Conservation (phyloP, 495 filamentous ascomycete species). For the Pseudotulostoma volvatum region DNA sequence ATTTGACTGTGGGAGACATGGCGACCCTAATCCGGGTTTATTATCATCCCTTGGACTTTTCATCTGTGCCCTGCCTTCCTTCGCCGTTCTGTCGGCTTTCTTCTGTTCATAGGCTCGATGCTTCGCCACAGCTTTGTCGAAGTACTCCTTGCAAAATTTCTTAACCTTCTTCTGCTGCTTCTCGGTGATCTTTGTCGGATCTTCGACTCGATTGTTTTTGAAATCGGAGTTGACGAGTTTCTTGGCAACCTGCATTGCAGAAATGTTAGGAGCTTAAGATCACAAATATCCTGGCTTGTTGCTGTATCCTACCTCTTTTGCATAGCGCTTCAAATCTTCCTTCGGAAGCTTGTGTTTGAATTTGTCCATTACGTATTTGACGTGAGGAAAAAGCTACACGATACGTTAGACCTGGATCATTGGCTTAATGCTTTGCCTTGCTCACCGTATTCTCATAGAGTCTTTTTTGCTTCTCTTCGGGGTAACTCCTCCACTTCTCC, state of each 20-base stretch:
- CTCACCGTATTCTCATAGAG: constrained; percentile 85
- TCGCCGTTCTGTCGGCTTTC: constrained; percentile 35
- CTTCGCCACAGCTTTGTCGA: constrained; percentile 70
- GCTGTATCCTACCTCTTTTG: constrained; percentile 48
- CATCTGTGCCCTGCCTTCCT: constrained; percentile 15
- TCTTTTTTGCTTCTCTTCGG: constrained; percentile 79
- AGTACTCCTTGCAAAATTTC: constrained; percentile 63
- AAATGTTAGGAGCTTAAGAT: constrained; percentile 3
- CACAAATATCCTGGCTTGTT: neutral
- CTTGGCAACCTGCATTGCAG: constrained; percentile 41
- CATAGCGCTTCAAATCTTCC: constrained; percentile 75
- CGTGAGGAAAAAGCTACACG: constrained; percentile 56
- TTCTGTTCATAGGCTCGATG: constrained; percentile 50
- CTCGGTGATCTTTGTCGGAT: constrained; percentile 63
- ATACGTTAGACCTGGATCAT: constrained; percentile 10
- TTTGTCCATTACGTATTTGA: constrained; percentile 72
- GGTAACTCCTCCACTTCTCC: constrained; percentile 67
- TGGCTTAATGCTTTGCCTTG: too few species aligned
- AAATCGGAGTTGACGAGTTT: constrained; percentile 81
- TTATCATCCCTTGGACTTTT: constrained; percentile 12
- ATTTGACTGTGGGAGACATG: constrained; percentile 4
- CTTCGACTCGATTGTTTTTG: constrained; percentile 66
- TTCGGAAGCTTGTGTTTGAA: constrained; percentile 71
- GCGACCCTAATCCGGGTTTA: constrained; percentile 8
- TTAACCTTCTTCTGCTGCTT: constrained; percentile 72